Evolutionary conservation across 73 alveolate species (phyloP).

Genomic region (Paramecium sexaurelia): DNA sequence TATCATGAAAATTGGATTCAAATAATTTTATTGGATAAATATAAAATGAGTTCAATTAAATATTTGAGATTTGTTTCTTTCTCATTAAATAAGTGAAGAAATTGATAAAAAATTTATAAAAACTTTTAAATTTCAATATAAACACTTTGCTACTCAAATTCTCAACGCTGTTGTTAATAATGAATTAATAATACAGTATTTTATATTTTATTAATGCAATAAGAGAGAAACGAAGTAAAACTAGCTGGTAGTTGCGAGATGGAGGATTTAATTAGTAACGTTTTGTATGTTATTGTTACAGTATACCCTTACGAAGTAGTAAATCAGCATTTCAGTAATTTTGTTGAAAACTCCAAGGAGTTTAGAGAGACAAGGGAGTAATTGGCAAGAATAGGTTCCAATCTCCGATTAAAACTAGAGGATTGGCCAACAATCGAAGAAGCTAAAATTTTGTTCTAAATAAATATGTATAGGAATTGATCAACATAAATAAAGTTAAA

Average conservation of each 20-base stretch:
- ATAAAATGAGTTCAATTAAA: not conserved
- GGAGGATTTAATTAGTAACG: slow-evolving; percentile 48
- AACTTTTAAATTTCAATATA: not conserved
- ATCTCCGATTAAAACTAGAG: slow-evolving; percentile 33
- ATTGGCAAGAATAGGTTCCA: not conserved
- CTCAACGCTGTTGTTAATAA: not conserved
- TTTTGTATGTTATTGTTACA: not conserved
- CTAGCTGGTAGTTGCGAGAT: slow-evolving; percentile 49
- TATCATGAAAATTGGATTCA: not conserved
- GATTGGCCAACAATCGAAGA: slow-evolving; percentile 46
- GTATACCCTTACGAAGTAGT: slow-evolving; percentile 36
- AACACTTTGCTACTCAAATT: not conserved
- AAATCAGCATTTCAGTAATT: not conserved
- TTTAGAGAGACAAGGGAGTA: not conserved
- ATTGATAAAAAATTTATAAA: not conserved
- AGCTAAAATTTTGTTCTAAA: not conserved
- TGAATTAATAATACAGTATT: slow-evolving; percentile 27
- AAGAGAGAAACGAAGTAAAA: not conserved
- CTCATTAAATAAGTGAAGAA: not conserved
- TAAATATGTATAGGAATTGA: not conserved
- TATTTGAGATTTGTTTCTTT: not conserved
- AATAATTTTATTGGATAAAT: not conserved
- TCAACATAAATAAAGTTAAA: not conserved
- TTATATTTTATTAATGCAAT: not conserved
- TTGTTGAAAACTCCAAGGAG: not conserved